Percentiles rank a stretch among this genome's conserved stretches.
These are phyloP conservation scores for Anisogramma anomala DNA, from an alignment of 2,329 filamentous ascomycete genomes.

Conservation along the genomic window DNA sequence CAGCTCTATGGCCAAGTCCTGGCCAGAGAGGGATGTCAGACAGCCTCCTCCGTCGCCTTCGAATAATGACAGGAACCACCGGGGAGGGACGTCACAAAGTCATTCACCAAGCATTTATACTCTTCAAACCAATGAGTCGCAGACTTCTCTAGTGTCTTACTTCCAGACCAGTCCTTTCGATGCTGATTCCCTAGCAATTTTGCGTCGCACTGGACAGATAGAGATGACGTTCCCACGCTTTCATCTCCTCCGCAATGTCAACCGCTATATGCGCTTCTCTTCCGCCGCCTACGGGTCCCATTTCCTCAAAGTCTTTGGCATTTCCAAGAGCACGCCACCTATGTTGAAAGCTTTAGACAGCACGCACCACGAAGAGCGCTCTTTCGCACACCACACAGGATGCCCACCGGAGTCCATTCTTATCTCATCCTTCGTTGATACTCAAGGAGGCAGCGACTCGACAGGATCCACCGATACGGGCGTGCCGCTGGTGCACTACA, in stretches of 20 bases:
- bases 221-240: conserved; percentile 47
- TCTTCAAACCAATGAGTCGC: conserved; percentile 43
- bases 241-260: conserved; percentile 50
- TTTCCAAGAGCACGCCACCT: conserved; percentile 37
- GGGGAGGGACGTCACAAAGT: conserved; percentile 23
- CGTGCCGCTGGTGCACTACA: conserved; percentile 61
- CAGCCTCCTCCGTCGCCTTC: conserved; percentile 12
- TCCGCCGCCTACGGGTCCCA: conserved; percentile 55
- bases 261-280: conserved; percentile 54
- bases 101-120: conserved; percentile 49
- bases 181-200: conserved; percentile 35
- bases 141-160: conserved; percentile 40
- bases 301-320: conserved; percentile 52
- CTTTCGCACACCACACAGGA: conserved; percentile 52
- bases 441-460: conserved; percentile 54
- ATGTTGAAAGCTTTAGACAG: conserved; percentile 31
- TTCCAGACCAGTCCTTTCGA: conserved; percentile 38
- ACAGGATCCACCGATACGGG: conserved; percentile 54
- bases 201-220: conserved; percentile 41
- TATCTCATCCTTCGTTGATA: conserved; percentile 59
- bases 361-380: conserved; percentile 48
- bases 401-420: conserved; percentile 47
- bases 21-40: conserved; percentile 25
- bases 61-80: conserved; percentile 16
- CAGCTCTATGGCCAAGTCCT: conserved; percentile 22